Percentiles rank a stretch among this genome's conserved stretches.
Evolutionary conservation across 139 green algal species (phyloP).

Genomic region (Chlamydomonas schloesseri): DNA sequence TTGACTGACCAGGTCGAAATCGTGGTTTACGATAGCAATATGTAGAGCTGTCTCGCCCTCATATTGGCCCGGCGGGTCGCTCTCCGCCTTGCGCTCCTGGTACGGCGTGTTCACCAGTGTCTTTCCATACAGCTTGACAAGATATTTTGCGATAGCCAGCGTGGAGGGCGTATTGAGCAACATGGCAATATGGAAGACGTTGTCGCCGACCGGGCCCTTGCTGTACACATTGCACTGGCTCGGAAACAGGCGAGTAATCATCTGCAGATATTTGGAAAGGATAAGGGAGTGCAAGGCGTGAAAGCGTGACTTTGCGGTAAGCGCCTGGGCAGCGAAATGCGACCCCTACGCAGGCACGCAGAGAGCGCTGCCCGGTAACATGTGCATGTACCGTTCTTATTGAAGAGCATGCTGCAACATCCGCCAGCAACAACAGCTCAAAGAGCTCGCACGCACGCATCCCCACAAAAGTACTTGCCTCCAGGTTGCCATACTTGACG

Average conservation of each 20-base stretch:
- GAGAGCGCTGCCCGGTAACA: no score
- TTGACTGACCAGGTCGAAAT: conserved; percentile 65
- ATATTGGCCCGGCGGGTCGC: conserved; percentile 64
- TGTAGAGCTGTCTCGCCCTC: conserved; percentile 76
- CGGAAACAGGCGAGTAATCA: conserved; percentile 72
- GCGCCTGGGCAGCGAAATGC: no score
- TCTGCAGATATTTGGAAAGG: no score
- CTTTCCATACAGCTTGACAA: conserved; percentile 72
- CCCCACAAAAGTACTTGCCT: conserved; percentile 48
- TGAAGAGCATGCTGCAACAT: no score
- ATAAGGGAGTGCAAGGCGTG: neutral
- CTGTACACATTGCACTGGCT: conserved; percentile 68
- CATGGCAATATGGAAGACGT: conserved; percentile 72
- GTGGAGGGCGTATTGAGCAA: conserved; percentile 73
- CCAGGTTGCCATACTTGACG: conserved; percentile 73
- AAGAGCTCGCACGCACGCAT: neutral
- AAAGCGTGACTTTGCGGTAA: no score
- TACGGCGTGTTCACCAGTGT: conserved; percentile 70
- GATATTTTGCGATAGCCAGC: conserved; percentile 71
- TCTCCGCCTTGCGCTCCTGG: conserved; percentile 62
- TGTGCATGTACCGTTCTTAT: no score
- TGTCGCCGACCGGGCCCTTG: conserved; percentile 71
- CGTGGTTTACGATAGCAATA: conserved; percentile 74
- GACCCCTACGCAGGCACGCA: no score
- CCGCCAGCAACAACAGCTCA: no score